A percentile compares a stretch with the other conserved stretches of the same genome.
Conservation (phyloP, 108 stramenopile genomes). For the Skeletonema grethae region DNA sequence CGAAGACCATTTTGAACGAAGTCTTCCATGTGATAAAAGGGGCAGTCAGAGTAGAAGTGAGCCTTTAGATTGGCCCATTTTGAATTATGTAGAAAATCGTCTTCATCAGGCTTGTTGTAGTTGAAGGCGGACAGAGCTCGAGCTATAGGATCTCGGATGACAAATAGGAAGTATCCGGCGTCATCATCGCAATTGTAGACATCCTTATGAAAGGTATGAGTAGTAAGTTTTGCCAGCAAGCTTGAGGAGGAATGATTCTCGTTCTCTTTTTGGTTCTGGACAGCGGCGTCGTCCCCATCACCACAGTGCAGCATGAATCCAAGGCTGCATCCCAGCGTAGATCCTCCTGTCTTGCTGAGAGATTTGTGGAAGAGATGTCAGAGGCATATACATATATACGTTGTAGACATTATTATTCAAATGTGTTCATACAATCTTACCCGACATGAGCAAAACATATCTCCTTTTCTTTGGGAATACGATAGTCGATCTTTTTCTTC, state of each 20-base stretch:
- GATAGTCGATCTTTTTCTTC: slow-evolving; percentile 29
- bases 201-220: slow-evolving; percentile 36
- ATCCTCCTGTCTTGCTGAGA: slow-evolving; percentile 5
- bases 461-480: slow-evolving; percentile 22
- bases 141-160: slow-evolving; percentile 33
- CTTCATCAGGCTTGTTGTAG: slow-evolving; percentile 28
- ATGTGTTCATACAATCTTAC: no score
- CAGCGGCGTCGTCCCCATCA: not conserved
- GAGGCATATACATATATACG: no score
- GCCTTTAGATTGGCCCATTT: not conserved
- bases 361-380: no score
- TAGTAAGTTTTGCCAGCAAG: slow-evolving; percentile 29
- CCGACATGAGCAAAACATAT: slow-evolving; percentile 44
- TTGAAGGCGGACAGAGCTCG: slow-evolving; percentile 39
- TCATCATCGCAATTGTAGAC: slow-evolving; percentile 40
- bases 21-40: slow-evolving; percentile 1
- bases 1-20: slow-evolving; percentile 5
- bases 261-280: no score
- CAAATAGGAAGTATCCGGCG: slow-evolving; percentile 29
- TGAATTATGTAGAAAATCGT: not conserved
- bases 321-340: slow-evolving; percentile 33
- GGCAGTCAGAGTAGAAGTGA: not conserved
- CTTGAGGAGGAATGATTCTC: not conserved
- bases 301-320: slow-evolving; percentile 42
- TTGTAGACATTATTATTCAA: no score